A percentile compares a stretch with the other conserved stretches of the same genome.
These are phyloP conservation scores for Tricholomella constricta DNA, from an alignment of 768 basidiomycete genomes.

Conservation along the genomic window DNA sequence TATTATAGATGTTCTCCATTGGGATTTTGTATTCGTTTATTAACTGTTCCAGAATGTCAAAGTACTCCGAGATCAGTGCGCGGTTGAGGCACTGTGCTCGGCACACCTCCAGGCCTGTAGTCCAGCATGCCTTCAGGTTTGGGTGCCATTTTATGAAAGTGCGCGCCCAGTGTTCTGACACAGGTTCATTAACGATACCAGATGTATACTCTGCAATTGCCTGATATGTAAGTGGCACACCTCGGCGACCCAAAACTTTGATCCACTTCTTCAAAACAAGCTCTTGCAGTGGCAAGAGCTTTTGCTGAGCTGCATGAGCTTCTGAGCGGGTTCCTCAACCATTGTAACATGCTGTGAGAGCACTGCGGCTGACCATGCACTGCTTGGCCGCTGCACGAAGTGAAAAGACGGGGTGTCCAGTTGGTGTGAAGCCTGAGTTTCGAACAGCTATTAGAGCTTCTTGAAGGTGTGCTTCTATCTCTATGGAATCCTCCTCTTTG, in stretches of 20 bases:
- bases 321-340: no score
- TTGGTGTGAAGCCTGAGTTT: no score
- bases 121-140: constrained; percentile 24
- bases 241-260: not conserved
- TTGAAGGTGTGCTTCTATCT: no score
- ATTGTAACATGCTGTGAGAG: no score
- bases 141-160: constrained; percentile 19
- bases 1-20: constrained; percentile 27
- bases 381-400: not conserved
- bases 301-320: no score
- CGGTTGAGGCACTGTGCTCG: constrained; percentile 25
- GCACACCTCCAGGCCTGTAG: constrained; percentile 22
- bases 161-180: constrained; percentile 10
- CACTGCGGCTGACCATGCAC: no score
- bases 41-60: constrained; percentile 11
- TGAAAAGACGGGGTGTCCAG: not conserved
- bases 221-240: not conserved
- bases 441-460: no score
- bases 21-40: constrained; percentile 18
- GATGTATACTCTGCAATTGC: not conserved
- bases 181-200: not conserved
- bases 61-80: constrained; percentile 19
- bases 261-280: not conserved
- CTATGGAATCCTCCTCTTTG: no score
- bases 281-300: not conserved